Conservation (phyloP, 352 stramenopile genomes). For the Phytophthora constricta region DNA sequence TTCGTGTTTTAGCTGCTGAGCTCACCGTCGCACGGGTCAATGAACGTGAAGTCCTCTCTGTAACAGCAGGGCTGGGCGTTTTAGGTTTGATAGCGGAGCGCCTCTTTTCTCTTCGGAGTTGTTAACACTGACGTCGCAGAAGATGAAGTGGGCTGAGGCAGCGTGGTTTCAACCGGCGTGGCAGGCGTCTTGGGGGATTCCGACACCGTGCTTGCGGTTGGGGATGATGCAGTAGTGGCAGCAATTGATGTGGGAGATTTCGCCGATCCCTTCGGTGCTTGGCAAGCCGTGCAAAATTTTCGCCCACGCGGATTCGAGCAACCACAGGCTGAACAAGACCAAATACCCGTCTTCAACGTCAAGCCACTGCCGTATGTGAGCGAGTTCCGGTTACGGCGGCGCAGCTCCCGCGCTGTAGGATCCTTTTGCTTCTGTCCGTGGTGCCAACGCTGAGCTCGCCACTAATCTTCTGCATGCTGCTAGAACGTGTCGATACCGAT, state of each 20-base stretch:
- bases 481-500: constrained; percentile 10
- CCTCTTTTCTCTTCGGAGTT: constrained; percentile 17
- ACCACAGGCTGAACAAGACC: constrained; percentile 60
- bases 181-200: constrained; percentile 21
- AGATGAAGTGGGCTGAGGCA: background rate
- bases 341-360: constrained; percentile 50
- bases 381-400: constrained; percentile 30
- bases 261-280: constrained; percentile 29
- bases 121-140: constrained; percentile 1
- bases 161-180: constrained; percentile 4
- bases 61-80: constrained; percentile 22
- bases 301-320: constrained; percentile 57
- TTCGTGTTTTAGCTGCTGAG: constrained; percentile 33
- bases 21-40: constrained; percentile 36
- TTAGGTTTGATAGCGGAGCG: constrained; percentile 20
- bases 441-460: constrained; percentile 24
- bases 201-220: constrained; percentile 16
- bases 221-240: background rate
- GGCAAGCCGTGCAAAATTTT: constrained; percentile 59
- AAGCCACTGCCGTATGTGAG: constrained; percentile 31
- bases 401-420: constrained; percentile 37
- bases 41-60: constrained; percentile 20
- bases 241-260: constrained; percentile 26
- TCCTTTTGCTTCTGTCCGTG: constrained; percentile 17
- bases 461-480: constrained; percentile 12